phyloP scores from a whole-genome alignment of 1,284 basidiomycete species.

The Irpex rosettiformis region DNA sequence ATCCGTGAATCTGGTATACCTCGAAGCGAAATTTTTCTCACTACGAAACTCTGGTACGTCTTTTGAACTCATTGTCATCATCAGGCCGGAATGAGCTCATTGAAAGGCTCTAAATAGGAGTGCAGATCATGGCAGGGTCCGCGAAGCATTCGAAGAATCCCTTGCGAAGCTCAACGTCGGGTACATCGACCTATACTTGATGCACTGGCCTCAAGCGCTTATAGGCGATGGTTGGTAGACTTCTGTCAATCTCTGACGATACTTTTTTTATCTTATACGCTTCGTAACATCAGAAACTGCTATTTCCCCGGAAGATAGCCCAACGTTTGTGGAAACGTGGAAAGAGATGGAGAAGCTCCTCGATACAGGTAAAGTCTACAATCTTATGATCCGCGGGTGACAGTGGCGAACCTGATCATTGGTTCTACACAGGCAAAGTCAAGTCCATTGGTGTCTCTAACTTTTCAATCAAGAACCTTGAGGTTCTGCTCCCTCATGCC shows the following conservation, averaged over 20 bases:
- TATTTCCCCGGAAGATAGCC: slow-evolving; percentile 40
- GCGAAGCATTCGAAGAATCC: slow-evolving; percentile 50
- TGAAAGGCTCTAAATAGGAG: no score
- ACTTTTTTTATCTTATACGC: no score
- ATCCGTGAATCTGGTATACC: slow-evolving; percentile 15
- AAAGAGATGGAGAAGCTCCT: slow-evolving; percentile 55
- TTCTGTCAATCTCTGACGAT: slow-evolving; percentile 13
- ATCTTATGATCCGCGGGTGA: no score
- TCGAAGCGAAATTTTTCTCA: slow-evolving; percentile 14
- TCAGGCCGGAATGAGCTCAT: no score
- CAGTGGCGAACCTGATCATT: background rate
- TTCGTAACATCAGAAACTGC: no score
- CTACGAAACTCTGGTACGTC: slow-evolving; percentile 15
- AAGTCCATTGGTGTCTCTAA: slow-evolving; percentile 68
- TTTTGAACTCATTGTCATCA: no score
- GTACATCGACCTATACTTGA: slow-evolving; percentile 71
- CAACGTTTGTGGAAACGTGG: slow-evolving; percentile 53
- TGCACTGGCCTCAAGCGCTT: slow-evolving; percentile 50
- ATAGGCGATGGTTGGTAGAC: slow-evolving; percentile 1
- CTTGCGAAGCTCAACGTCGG: slow-evolving; percentile 53
- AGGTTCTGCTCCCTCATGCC: slow-evolving; percentile 35
- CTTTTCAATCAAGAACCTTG: slow-evolving; percentile 56
- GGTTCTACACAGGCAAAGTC: slow-evolving; percentile 32
- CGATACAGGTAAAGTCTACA: slow-evolving; percentile 31
- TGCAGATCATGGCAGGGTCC: background rate